phyloP scores from a whole-genome alignment of 768 basidiomycete genomes.

The Boletus rubroflammeus region DNA sequence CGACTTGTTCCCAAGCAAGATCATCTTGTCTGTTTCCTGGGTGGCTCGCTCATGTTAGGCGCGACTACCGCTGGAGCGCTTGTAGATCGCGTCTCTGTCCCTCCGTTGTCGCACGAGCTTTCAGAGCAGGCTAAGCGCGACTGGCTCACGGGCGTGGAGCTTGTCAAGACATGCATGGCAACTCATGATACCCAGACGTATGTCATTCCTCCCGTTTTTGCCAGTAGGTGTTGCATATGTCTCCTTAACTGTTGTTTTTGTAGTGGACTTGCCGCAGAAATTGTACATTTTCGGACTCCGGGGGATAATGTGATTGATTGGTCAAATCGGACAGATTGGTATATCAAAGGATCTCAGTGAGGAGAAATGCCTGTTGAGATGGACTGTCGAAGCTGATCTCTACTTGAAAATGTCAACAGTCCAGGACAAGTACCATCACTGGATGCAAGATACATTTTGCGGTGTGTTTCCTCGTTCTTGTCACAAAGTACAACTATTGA shows the following conservation, averaged over 20 bases:
- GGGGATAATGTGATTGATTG: constrained; percentile 50
- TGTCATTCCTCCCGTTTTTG: constrained; percentile 24
- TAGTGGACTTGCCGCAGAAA: constrained; percentile 86
- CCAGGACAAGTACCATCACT: constrained; percentile 41
- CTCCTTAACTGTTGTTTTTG: not conserved
- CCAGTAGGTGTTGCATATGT: not conserved
- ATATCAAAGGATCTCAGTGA: constrained; percentile 79
- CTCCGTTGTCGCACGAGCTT: constrained; percentile 64
- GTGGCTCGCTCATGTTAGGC: constrained; percentile 87
- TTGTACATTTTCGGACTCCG: constrained; percentile 76
- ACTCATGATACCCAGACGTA: constrained; percentile 84
- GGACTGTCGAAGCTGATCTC: not conserved
- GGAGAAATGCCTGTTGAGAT: constrained; percentile 12
- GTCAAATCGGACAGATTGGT: constrained; percentile 65
- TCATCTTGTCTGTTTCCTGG: constrained; percentile 93
- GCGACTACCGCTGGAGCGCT: constrained; percentile 65
- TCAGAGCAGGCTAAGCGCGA: constrained; percentile 63
- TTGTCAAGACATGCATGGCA: constrained; percentile 84
- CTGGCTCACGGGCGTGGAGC: constrained; percentile 76
- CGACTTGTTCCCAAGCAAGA: constrained; percentile 84
- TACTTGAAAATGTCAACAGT: constrained; percentile 11
- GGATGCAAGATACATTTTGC: constrained; percentile 91
- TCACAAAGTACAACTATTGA: not conserved
- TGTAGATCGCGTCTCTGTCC: constrained; percentile 54
- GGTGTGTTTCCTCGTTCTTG: constrained; percentile 38